phyloP scores from a whole-genome alignment of 331 rosid genomes.

The Malus hybrid region DNA sequence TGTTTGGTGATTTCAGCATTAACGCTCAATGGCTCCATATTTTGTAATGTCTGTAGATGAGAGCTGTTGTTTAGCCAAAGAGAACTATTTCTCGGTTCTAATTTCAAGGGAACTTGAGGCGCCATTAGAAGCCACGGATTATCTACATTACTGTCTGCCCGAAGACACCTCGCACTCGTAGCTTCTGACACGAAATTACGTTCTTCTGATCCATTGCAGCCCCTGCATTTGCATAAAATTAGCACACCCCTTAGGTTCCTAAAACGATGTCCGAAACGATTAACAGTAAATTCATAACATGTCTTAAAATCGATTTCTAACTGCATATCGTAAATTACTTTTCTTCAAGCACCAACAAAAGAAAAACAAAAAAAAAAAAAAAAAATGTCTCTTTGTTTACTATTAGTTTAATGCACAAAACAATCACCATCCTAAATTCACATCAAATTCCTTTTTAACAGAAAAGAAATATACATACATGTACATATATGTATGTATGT shows the following conservation, averaged over 20 bases:
- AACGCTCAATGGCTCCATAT: slow-evolving; percentile 27
- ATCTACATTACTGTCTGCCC: slow-evolving; percentile 42
- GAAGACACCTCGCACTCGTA: slow-evolving; percentile 42
- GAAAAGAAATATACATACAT: not conserved
- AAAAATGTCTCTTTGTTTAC: not conserved
- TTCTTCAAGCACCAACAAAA: not conserved
- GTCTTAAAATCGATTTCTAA: not conserved
- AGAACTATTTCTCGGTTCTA: slow-evolving; percentile 37
- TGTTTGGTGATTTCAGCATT: slow-evolving; percentile 35
- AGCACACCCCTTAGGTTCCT: not conserved
- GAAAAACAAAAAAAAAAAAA: too few species aligned
- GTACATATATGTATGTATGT: too few species aligned
- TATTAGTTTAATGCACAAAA: not conserved
- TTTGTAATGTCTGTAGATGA: slow-evolving; percentile 34
- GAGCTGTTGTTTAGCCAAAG: slow-evolving; percentile 39
- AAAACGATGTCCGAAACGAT: not conserved
- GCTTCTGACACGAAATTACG: slow-evolving; percentile 49
- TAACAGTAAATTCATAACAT: not conserved
- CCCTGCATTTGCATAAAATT: slow-evolving; percentile 32
- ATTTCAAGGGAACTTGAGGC: slow-evolving; percentile 35
- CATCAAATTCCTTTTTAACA: not conserved
- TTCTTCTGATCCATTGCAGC: slow-evolving; percentile 50
- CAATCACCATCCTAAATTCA: not conserved
- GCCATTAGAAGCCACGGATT: slow-evolving; percentile 54
- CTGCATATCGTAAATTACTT: not conserved